Conservation (phyloP, 768 basidiomycete species). For the Mycena galopus region DNA sequence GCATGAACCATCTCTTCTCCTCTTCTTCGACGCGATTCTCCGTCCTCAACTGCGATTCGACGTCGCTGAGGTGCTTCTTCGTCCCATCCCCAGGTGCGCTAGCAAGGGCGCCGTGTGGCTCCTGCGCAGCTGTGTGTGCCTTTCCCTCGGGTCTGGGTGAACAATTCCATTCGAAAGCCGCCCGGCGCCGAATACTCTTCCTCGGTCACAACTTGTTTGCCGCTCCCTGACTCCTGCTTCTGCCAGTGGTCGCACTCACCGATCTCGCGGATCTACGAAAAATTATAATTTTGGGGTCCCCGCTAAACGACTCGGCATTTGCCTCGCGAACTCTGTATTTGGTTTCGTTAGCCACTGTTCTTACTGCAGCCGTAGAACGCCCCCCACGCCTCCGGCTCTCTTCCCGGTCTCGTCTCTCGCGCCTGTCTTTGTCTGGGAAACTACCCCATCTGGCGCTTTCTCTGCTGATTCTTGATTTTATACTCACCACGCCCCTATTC, state of each 20-base stretch:
- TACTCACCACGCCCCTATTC: neutral
- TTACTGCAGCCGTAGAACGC: neutral
- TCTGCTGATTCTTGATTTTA: neutral
- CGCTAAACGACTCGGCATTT: neutral
- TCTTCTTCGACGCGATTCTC: neutral
- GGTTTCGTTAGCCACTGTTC: neutral
- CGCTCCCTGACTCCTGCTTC: slow-evolving; percentile 15
- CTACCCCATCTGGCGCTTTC: neutral
- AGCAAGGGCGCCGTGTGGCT: neutral
- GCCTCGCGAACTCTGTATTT: neutral
- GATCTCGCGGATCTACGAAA: slow-evolving; percentile 23
- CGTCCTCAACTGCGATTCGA: neutral
- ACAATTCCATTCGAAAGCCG: neutral
- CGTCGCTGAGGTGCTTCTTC: neutral
- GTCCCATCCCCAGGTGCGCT: no score
- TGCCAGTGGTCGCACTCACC: neutral
- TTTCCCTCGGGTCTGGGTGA: neutral
- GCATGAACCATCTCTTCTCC: neutral
- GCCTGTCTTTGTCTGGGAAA: neutral
- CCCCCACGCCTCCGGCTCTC: neutral
- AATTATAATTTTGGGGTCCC: slow-evolving; percentile 1
- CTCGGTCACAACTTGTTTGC: neutral
- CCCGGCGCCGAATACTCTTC: slow-evolving; percentile 13
- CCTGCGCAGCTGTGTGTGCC: neutral
- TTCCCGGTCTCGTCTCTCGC: neutral